A percentile compares a stretch with the other conserved stretches of the same genome.
Conservation (phyloP, 1,284 basidiomycete genomes). For the Cryptococcus deneoformans region DNA sequence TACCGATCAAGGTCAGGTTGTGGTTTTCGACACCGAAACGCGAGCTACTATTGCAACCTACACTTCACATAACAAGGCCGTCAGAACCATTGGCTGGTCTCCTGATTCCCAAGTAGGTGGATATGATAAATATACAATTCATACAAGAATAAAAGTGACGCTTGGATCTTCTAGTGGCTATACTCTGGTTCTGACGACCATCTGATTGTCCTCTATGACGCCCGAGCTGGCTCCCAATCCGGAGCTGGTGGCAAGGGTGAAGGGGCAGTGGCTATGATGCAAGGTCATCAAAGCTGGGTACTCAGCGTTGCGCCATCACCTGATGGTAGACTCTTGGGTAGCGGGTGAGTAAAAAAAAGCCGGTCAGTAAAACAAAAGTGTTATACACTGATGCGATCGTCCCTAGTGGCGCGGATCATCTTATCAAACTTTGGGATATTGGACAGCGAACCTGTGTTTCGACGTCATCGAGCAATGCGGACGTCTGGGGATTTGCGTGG, state of each 20-base stretch:
- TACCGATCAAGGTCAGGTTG: constrained; percentile 75
- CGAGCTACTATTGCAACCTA: constrained; percentile 64
- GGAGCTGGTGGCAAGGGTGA: constrained; percentile 54
- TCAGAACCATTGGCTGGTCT: constrained; percentile 78
- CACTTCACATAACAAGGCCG: constrained; percentile 79
- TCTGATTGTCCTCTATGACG: constrained; percentile 78
- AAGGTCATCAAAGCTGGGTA: constrained; percentile 84
- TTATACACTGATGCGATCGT: neutral
- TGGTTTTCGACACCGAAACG: constrained; percentile 71
- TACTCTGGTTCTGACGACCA: constrained; percentile 85
- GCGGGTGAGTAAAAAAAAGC: constrained; percentile 60
- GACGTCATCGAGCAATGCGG: constrained; percentile 69
- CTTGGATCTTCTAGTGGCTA: constrained; percentile 57
- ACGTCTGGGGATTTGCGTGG: constrained; percentile 85
- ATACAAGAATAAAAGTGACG: neutral
- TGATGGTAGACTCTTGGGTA: constrained; percentile 69
- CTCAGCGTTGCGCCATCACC: constrained; percentile 73
- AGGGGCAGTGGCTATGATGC: constrained; percentile 73
- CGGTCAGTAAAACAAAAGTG: neutral
- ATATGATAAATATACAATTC: neutral
- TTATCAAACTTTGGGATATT: constrained; percentile 84
- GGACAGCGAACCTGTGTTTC: constrained; percentile 70
- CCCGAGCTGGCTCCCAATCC: constrained; percentile 51
- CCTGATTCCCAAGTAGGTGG: constrained; percentile 62
- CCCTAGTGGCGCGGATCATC: constrained; percentile 63